Evolutionary conservation across 495 filamentous ascomycete species (phyloP).

Genomic region (Aspergillus sparsus): DNA sequence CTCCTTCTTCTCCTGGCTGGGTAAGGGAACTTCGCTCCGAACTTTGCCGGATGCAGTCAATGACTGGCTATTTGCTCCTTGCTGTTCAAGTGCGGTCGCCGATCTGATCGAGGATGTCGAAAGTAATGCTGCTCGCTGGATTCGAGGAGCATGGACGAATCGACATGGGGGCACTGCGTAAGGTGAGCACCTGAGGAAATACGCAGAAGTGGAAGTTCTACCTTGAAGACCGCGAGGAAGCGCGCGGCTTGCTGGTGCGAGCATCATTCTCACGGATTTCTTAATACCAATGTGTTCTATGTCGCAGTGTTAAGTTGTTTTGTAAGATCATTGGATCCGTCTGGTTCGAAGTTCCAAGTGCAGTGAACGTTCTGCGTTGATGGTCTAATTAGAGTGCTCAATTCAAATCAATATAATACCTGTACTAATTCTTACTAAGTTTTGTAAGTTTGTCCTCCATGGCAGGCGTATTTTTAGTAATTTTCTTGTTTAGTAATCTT

Average conservation of each 20-base stretch:
- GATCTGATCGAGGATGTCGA: conserved; percentile 46
- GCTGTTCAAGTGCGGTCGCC: conserved; percentile 47
- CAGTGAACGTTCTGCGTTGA: neutral
- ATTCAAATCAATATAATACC: neutral
- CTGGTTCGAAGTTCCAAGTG: too few species aligned
- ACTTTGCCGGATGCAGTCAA: conserved; percentile 54
- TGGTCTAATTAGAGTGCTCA: neutral
- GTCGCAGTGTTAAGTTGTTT: neutral
- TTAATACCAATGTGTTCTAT: neutral
- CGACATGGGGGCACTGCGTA: conserved; percentile 34
- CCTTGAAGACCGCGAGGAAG: conserved; percentile 36
- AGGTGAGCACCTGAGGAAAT: conserved; percentile 18
- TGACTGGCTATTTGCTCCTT: conserved; percentile 39
- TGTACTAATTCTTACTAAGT: neutral
- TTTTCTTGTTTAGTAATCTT: neutral
- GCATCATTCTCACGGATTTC: conserved; percentile 25
- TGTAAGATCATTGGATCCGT: neutral
- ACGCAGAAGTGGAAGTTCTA: conserved; percentile 19
- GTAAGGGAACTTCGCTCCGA: conserved; percentile 76
- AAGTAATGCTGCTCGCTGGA: conserved; percentile 37
- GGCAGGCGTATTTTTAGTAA: neutral
- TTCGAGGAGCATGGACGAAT: conserved; percentile 26
- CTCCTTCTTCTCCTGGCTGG: conserved; percentile 91
- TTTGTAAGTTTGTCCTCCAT: neutral
- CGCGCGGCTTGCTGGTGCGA: conserved; percentile 34